Conservation (phyloP, 148 eudicot species). For the Nyssa sinensis region DNA sequence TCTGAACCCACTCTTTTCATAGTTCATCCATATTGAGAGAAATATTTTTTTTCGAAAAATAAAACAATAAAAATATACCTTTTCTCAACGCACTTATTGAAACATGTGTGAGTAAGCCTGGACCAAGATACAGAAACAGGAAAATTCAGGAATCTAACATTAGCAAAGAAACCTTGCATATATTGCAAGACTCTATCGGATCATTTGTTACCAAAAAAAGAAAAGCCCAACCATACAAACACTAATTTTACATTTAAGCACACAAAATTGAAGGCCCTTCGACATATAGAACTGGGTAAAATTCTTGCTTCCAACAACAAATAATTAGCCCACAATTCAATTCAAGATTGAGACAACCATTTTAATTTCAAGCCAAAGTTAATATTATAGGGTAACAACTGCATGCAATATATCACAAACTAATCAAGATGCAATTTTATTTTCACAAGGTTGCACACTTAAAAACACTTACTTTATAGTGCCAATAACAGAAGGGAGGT, state of each 20-base stretch:
- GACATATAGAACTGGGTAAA: background rate
- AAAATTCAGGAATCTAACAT: background rate
- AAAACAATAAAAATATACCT: conserved; percentile 41
- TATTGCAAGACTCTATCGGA: background rate
- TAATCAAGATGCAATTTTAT: background rate
- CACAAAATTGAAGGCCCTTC: background rate
- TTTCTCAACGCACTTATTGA: conserved; percentile 69
- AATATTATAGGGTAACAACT: background rate
- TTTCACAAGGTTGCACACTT: conserved; percentile 2
- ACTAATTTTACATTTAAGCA: background rate
- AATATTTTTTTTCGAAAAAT: too few relatives aligned
- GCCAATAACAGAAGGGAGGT: background rate
- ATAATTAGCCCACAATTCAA: background rate
- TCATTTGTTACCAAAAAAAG: background rate
- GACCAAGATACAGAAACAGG: conserved; percentile 11
- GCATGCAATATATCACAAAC: background rate
- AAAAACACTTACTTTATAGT: background rate
- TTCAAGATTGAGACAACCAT: background rate
- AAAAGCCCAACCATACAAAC: too few relatives aligned
- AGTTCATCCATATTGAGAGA: background rate
- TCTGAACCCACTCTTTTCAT: background rate
- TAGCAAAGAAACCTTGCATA: background rate
- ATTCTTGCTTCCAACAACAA: background rate
- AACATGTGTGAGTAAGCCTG: conserved; percentile 91
- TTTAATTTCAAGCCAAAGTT: too few relatives aligned